A percentile compares a stretch with the other conserved stretches of the same genome.
phyloP scores from a whole-genome alignment of 148 eudicot genomes.

The Dianthus caryophyllus region DNA sequence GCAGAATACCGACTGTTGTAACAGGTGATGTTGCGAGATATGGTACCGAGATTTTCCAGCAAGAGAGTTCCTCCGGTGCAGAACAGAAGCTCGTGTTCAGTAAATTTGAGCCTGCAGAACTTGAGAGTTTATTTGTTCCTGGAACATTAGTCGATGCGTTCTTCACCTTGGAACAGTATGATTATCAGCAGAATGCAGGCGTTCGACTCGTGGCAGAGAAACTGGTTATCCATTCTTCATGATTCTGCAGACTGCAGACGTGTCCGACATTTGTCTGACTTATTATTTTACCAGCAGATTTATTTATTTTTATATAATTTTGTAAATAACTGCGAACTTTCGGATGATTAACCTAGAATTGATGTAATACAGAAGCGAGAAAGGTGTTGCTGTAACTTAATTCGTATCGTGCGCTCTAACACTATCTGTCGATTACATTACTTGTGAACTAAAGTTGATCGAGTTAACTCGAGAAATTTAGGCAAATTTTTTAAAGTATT shows the following conservation, averaged over 20 bases:
- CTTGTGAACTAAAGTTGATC: conserved; percentile 17
- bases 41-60: conserved; percentile 68
- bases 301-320: background rate
- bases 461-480: no score
- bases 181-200: conserved; percentile 77
- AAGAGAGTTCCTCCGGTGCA: conserved; percentile 42
- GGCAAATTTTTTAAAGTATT: no score
- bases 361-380: conserved; percentile 8
- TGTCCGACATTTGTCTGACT: background rate
- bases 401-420: background rate
- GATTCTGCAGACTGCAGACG: conserved; percentile 14
- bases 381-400: background rate
- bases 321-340: conserved; percentile 15
- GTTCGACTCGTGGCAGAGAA: conserved; percentile 79
- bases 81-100: conserved; percentile 55
- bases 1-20: conserved; percentile 71
- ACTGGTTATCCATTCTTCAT: conserved; percentile 47
- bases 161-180: conserved; percentile 68
- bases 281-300: background rate
- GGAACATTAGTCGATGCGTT: conserved; percentile 58
- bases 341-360: background rate
- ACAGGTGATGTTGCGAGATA: conserved; percentile 47
- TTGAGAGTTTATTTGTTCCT: conserved; percentile 48
- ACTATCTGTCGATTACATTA: background rate
- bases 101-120: conserved; percentile 61